phyloP scores from a whole-genome alignment of 2,329 filamentous ascomycete species.

The Diaporthe amygdali region DNA sequence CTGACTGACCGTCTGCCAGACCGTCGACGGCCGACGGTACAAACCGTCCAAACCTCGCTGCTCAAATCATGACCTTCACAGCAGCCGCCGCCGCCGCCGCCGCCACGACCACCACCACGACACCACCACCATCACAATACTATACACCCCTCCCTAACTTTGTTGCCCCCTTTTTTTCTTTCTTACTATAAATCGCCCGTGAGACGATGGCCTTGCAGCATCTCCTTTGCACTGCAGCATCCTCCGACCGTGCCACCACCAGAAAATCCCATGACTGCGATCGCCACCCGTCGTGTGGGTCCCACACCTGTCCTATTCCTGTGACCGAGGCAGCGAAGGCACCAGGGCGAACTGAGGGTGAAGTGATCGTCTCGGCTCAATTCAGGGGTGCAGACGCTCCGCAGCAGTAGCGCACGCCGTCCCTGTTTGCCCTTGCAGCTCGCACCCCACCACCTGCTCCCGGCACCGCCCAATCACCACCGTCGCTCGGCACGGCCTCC shows the following conservation, averaged over 20 bases:
- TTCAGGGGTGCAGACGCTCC: conserved; percentile 3
- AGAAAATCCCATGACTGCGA: neutral
- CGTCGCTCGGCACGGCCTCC: neutral
- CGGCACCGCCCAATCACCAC: neutral
- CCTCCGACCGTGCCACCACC: neutral
- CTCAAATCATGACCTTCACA: neutral
- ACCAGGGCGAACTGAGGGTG: neutral
- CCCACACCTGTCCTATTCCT: neutral
- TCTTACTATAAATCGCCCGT: neutral
- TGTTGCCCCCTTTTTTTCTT: neutral
- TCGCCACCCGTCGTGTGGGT: neutral
- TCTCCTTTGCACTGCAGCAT: neutral
- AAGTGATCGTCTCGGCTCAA: conserved; percentile 7
- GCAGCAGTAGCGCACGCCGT: conserved; percentile 8
- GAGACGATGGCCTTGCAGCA: neutral
- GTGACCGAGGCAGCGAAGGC: neutral
- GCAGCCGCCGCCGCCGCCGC: neutral
- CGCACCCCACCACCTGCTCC: neutral
- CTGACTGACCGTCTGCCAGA: neutral
- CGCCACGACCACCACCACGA: neutral
- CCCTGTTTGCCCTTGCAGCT: conserved; percentile 16
- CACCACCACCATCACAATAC: no score
- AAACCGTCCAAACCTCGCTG: neutral
- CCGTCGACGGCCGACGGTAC: no score
- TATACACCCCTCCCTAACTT: neutral